These are phyloP conservation scores for Aspergillus asperescens DNA, from an alignment of 495 filamentous ascomycete genomes.

Conservation along the genomic window DNA sequence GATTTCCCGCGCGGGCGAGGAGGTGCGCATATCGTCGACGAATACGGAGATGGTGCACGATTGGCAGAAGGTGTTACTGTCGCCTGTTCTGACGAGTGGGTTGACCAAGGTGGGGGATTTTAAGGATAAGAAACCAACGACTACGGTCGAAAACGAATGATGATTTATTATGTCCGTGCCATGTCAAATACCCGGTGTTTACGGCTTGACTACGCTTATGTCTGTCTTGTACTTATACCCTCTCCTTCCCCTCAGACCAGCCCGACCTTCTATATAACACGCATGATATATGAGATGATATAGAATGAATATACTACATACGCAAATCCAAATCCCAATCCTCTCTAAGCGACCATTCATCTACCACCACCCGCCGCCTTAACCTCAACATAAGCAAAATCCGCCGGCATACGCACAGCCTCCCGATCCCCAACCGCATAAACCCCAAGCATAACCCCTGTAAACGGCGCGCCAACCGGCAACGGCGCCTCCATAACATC, in stretches of 20 bases:
- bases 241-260: too few species aligned
- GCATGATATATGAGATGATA: too few species aligned
- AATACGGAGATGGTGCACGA: slow-evolving; percentile 44
- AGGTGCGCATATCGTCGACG: slow-evolving; percentile 34
- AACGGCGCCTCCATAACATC: slow-evolving; percentile 28
- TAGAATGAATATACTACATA: too few species aligned
- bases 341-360: too few species aligned
- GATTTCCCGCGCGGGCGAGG: slow-evolving; percentile 41
- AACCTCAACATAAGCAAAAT: slow-evolving; percentile 36
- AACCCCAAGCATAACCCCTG: slow-evolving; percentile 41
- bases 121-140: not conserved
- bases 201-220: too few species aligned
- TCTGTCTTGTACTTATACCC: too few species aligned
- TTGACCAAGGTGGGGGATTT: slow-evolving; percentile 8
- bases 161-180: too few species aligned
- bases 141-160: too few species aligned
- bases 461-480: slow-evolving; percentile 35
- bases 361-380: not conserved
- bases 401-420: slow-evolving; percentile 34
- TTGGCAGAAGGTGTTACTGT: slow-evolving; percentile 34
- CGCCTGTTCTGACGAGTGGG: slow-evolving; percentile 15
- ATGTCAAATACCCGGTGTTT: too few species aligned
- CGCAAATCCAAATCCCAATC: too few species aligned
- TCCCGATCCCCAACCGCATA: slow-evolving; percentile 43
- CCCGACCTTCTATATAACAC: too few species aligned